Percentiles rank a stretch among this genome's conserved stretches.
These are phyloP conservation scores for Strobilomyces dryophilus DNA, from an alignment of 768 basidiomycete genomes.

Conservation along the genomic window DNA sequence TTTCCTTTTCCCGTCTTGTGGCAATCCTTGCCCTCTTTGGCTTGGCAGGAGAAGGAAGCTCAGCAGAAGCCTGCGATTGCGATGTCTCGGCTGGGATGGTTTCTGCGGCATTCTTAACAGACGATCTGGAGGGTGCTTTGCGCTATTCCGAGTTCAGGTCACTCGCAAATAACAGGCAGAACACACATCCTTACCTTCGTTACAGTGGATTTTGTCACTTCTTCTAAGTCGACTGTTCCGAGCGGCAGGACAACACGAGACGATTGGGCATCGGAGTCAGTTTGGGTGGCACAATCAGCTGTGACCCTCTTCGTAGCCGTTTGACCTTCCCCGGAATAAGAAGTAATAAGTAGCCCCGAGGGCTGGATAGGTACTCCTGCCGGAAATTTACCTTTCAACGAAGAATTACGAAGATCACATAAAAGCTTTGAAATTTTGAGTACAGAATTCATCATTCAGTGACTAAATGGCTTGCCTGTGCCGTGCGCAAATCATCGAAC, in stretches of 20 bases:
- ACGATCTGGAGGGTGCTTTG: slow-evolving; percentile 24
- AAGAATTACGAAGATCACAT: slow-evolving; percentile 33
- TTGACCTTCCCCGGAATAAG: not conserved
- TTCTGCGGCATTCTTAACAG: slow-evolving; percentile 15
- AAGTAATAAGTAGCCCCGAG: not conserved
- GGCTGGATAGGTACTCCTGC: not conserved
- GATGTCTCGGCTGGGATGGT: slow-evolving; percentile 8
- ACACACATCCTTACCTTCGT: slow-evolving; percentile 16
- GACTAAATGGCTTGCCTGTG: slow-evolving; percentile 43
- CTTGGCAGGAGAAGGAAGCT: slow-evolving; percentile 23
- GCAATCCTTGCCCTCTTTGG: slow-evolving; percentile 29
- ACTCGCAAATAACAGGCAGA: not conserved
- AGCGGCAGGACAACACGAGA: slow-evolving; percentile 2
- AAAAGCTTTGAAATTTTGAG: slow-evolving; percentile 33
- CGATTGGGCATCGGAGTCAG: slow-evolving; percentile 19
- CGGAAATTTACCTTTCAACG: slow-evolving; percentile 10
- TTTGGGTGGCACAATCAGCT: slow-evolving; percentile 26
- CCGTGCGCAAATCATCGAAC: slow-evolving; percentile 52
- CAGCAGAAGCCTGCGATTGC: slow-evolving; percentile 13
- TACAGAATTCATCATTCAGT: slow-evolving; percentile 2
- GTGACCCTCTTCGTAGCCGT: slow-evolving; percentile 10
- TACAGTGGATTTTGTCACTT: slow-evolving; percentile 14
- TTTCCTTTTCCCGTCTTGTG: slow-evolving; percentile 28
- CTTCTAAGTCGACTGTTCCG: slow-evolving; percentile 18
- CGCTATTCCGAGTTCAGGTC: slow-evolving; percentile 23